phyloP scores from a whole-genome alignment of 805 yeast species.

The Candida boidinii region DNA sequence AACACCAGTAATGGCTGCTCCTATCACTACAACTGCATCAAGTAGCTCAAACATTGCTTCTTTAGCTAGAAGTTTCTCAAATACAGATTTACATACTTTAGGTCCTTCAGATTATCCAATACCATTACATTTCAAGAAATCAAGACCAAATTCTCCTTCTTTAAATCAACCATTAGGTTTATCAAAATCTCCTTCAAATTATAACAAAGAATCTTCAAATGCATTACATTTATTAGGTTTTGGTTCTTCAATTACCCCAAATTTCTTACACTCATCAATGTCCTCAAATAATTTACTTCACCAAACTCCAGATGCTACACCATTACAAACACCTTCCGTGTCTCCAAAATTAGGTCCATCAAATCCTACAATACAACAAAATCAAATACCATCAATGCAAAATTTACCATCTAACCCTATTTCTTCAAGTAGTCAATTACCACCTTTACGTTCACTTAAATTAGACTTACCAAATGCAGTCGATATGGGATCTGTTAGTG shows the following conservation, averaged over 20 bases:
- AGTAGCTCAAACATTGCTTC: conserved; percentile 6
- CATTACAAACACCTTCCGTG: conserved; percentile 27
- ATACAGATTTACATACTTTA: conserved; percentile 30
- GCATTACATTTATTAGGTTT: conserved; percentile 22
- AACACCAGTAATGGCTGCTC: conserved; percentile 9
- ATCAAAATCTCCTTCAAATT: conserved; percentile 13
- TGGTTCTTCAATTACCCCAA: neutral
- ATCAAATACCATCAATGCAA: neutral
- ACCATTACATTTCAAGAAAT: conserved; percentile 35
- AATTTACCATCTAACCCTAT: neutral
- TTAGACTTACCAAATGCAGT: conserved; percentile 38
- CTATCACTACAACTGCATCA: no score
- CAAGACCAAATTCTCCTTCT: conserved; percentile 43
- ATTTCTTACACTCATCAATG: neutral
- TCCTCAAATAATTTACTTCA: conserved; percentile 3
- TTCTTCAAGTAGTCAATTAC: conserved; percentile 22
- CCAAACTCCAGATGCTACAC: conserved; percentile 24
- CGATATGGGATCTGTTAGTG: no score
- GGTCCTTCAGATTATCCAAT: conserved; percentile 13
- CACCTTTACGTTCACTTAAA: conserved; percentile 42
- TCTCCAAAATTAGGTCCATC: conserved; percentile 23
- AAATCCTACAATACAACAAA: neutral
- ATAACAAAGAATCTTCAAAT: conserved; percentile 18
- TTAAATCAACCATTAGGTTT: conserved; percentile 11
- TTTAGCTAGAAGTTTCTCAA: conserved; percentile 25